Percentiles rank a stretch among this genome's conserved stretches.
Conservation (phyloP, 768 basidiomycete species). For the Mycena floridula region DNA sequence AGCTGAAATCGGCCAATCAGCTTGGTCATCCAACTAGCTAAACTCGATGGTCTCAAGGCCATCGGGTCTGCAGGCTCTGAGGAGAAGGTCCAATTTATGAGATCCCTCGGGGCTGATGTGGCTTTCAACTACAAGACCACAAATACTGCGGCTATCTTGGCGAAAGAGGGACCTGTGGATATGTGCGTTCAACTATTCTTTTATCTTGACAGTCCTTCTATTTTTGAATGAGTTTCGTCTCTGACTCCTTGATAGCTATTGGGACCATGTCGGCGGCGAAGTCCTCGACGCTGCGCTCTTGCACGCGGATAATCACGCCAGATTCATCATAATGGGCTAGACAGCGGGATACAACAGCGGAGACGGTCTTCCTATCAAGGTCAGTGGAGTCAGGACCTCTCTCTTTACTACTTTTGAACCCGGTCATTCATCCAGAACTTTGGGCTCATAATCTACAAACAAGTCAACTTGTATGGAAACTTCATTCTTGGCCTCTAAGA, state of each 20-base stretch:
- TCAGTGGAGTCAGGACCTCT: no score
- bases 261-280: conserved; percentile 58
- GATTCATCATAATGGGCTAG: conserved; percentile 35
- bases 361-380: no score
- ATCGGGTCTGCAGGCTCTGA: conserved; percentile 69
- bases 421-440: neutral
- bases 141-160: conserved; percentile 42
- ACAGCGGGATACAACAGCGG: no score
- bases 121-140: conserved; percentile 72
- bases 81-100: conserved; percentile 63
- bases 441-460: neutral
- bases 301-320: conserved; percentile 33
- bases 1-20: no score
- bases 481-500: conserved; percentile 3
- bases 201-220: no score
- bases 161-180: conserved; percentile 46
- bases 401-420: no score
- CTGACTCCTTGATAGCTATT: no score
- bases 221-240: neutral
- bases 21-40: conserved; percentile 47
- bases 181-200: conserved; percentile 19
- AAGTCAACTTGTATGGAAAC: neutral
- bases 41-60: conserved; percentile 51
- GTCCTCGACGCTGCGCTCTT: conserved; percentile 50
- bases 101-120: conserved; percentile 58